Base-by-base conservation (phyloP, 2,329 filamentous ascomycete genomes). In the Trichoderma asperellum region DNA sequence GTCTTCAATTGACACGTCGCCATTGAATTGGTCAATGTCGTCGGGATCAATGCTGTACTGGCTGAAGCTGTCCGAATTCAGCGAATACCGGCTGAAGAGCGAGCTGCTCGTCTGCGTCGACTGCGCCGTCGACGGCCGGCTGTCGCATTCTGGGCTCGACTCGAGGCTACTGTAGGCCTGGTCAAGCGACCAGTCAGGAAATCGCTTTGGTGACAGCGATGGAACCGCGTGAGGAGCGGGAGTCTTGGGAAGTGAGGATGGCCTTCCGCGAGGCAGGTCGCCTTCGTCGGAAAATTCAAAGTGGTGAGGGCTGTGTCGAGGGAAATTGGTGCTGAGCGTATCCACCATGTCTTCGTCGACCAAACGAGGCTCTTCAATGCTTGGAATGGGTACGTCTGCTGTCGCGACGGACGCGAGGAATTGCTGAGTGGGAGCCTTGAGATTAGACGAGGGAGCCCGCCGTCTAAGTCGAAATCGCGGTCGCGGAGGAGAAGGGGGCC, bases 331-430 rank as follows among this genome's bases (percentile, higher is more conserved):
- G 64, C 77, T 79, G 32, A 76, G 69, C 47, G 76, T 75, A 70
- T 81, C 79, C 43, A 78, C 75, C 81, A 84, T 83, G 53, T 83
- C 81, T 72, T 82, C 81, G 73, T 85, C 82, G 49, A 79, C 73
- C 29, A 80, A 77, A 52, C 83, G 81, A 62, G 86, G 84, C 71
- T 86, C 82, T 77, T 91, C 88, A 68, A 91, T 89, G 76, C 88
- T 90, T 16, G 88, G 88, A 63, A 91, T 85, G 29, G 88, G 87
- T 4, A 89, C 81, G 75, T 91, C 88, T 70, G 87, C 88, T 21
- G 88, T 87, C 56, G 87, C 88, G 69, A 91, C 88, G 4, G 88
- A 90, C 2, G 87, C 88, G n/a, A 91, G 83, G 74, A 91, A 91
- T 62, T 90, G 87, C 74, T 89, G 83, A 1, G 88, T 90, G 2